A percentile compares a stretch with the other conserved stretches of the same genome.
These are phyloP conservation scores for Tilletia horrida DNA, from an alignment of 1,284 basidiomycete species.

Conservation along the genomic window DNA sequence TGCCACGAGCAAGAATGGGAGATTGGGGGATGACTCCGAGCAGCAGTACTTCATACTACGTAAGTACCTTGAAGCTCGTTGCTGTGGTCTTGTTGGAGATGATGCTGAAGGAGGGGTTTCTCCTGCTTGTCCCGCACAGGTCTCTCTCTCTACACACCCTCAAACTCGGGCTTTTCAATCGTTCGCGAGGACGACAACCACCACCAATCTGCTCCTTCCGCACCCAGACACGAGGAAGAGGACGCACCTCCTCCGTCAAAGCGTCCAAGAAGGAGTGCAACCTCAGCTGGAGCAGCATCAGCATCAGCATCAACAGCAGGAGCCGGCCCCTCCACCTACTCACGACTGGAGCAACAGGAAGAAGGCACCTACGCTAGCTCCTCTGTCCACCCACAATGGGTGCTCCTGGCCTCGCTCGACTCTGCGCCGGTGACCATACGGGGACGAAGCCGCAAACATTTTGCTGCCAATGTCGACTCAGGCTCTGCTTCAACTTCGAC, in stretches of 20 bases:
- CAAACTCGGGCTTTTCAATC: neutral
- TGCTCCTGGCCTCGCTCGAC: conserved; percentile 4
- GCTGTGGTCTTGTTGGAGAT: neutral
- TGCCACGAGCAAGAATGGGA: conserved; percentile 2
- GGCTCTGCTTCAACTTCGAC: no score
- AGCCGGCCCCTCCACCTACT: neutral
- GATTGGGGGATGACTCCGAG: neutral
- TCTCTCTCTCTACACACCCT: neutral
- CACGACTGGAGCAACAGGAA: neutral
- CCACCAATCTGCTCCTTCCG: no score
- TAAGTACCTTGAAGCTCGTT: neutral
- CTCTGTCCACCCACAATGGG: neutral
- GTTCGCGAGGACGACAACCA: no score
- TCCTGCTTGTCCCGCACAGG: neutral
- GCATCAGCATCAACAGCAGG: no score
- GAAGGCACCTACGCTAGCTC: neutral
- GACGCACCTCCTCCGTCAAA: no score
- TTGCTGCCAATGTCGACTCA: neutral
- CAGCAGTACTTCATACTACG: conserved; percentile 5
- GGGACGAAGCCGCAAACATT: conserved; percentile 3
- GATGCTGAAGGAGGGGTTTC: no score
- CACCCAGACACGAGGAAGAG: no score
- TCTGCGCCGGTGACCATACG: conserved; percentile 7
- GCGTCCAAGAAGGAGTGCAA: no score
- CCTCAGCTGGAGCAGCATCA: no score